Evolutionary conservation across 1,284 basidiomycete genomes (phyloP), one percentile per base, ranked within the genome.

Genomic region (Boletus sp.): DNA sequence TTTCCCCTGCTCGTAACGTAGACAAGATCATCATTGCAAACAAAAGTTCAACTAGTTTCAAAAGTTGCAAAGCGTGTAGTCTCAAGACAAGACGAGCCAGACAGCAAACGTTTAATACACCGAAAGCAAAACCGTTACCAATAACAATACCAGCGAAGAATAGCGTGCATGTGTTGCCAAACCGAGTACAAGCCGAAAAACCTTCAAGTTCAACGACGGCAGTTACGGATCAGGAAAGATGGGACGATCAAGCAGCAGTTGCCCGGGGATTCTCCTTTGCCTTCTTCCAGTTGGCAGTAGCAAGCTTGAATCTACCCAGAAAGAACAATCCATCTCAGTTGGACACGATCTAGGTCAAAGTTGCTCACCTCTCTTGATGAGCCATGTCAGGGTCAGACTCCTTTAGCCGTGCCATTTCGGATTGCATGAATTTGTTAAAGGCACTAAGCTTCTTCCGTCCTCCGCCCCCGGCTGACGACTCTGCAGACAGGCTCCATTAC

Each of bases 361-460:
- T 25, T 50, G 56, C 75, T 58, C 62, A 88, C 87, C 86, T 74
- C 46, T 87, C 84, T 60, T 79, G 78, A 67, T 88, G 86, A 38
- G 75, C 62, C 59, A 86, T 76, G 48, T 82, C 76, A 36, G 86
- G 86, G 54, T 85, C 75, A 12, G 77, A 70, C 57, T 82, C 81
- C 72, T 84, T 88, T 61, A 89, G 72, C 44, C 84, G 80, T 38
- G 81, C 80, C 71, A 88, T 79, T 62, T 89, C 87, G 17, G 74
- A 71, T 71, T 85, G 83, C 84, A 88, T 88, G 65, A 83, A 89
- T 64, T 82, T 85, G 65, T 88, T 88, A 69, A 85, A 89, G 9
- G 78, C 74, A 29, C 81, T 82, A 40, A 86, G 70, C 58, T 78
- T 78, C 65, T 76, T 79, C 51, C 69, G 69, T 51, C 72, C 70